Evolutionary conservation across 2,329 filamentous ascomycete genomes (phyloP).

Genomic region (Capronia americana): DNA sequence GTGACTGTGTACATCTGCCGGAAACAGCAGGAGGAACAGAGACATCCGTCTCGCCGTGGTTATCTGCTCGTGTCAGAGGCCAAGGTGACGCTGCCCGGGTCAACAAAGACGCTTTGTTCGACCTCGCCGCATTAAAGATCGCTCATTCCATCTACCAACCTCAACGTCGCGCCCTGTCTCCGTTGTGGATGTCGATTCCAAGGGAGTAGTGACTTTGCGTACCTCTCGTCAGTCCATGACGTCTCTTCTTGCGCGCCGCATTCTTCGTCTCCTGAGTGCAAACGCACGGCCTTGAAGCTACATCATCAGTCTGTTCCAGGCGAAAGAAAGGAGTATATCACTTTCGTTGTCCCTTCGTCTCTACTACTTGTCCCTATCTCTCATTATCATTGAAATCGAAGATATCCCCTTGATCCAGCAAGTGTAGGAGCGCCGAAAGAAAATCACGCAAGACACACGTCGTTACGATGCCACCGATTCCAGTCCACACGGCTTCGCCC

Average conservation of each 20-base stretch:
- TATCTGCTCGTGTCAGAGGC: not conserved
- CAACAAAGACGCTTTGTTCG: constrained; percentile 14
- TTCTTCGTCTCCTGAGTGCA: constrained; percentile 26
- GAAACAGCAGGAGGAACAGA: not conserved
- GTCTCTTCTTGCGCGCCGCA: constrained; percentile 4
- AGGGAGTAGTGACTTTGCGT: constrained; percentile 5
- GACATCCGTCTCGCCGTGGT: not conserved
- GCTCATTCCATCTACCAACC: not conserved
- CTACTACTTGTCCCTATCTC: not conserved
- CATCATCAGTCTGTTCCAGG: not conserved
- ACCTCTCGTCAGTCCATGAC: constrained; percentile 8
- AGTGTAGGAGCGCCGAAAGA: not conserved
- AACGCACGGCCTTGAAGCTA: constrained; percentile 27
- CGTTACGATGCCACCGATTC: constrained; percentile 31
- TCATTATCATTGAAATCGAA: constrained; percentile 7
- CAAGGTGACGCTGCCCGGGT: not conserved
- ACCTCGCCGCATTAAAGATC: constrained; percentile 4
- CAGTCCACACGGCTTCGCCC: constrained; percentile 37
- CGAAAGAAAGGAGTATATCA: constrained; percentile 19
- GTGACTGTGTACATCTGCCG: not conserved
- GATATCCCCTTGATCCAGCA: not conserved
- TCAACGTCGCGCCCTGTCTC: not conserved
- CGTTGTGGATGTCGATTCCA: not conserved
- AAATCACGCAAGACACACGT: not conserved
- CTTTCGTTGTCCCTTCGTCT: constrained; percentile 1